Base-by-base conservation (phyloP, 148 eudicot species). In the Polygonum aviculare region DNA sequence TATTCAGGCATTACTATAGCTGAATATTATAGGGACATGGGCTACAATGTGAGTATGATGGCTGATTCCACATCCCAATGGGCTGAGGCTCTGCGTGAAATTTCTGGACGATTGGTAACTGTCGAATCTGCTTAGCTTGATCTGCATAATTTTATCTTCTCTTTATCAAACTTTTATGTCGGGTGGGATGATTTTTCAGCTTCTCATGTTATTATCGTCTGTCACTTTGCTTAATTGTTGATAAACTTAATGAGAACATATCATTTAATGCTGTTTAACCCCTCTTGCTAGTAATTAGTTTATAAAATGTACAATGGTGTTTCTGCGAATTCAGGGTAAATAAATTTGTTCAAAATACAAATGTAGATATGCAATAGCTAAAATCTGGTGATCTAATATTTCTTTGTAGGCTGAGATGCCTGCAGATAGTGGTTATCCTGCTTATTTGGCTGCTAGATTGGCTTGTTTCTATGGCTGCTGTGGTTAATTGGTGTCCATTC, bases 31-130 rank as follows among this genome's bases (percentile, higher is more conserved):
- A 90, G 99, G 88, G 99, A 95, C 77, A 95, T 95, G 99, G 99
- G 99, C 19, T 89, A 95, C 97, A 95, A 95, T 80, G 99, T 95
- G 60, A 95, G 99, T 87, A 95, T 95, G 99, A 95, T 95, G 99
- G 99, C 99, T 75, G 99, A 95, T 80, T 95, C 99, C 76, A 95
- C 99, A 54, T 95, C 99, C 51, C 96, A 97, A 45, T 95, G 99
- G 99, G 99, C 99, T 77, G 99, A 95, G 84, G 99, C 99, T 80
- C 81, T 95, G 85, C 96, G 99, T 88, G 99, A 95, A 88, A 95
- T 95, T 84, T 95, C 99, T 19, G 99, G 99, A 83, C 96, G 99
- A 78, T 76, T 95, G 97, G 99, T 95, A 77, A 85, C 31, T 57
- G 31, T 22, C 26, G 33, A 57, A n/a, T 57, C 31, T 57, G 45